Evolutionary conservation across 345 rosid species (phyloP).

Genomic region (Chamaenerion angustifolium): DNA sequence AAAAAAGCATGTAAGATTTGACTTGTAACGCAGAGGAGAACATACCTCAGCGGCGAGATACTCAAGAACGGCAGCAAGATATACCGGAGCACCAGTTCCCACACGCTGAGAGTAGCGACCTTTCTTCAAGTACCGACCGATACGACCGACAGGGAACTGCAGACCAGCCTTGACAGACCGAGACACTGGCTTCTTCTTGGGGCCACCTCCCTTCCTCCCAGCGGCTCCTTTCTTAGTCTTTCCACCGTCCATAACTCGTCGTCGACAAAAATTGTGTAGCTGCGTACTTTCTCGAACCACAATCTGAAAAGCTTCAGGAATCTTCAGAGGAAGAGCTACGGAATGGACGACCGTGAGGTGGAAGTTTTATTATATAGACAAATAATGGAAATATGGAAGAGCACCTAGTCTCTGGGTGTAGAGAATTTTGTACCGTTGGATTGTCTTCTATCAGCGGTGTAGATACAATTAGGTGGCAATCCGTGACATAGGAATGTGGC

Average conservation of each 20-base stretch:
- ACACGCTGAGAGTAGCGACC: constrained; percentile 27
- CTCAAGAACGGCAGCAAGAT: constrained; percentile 31
- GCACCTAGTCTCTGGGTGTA: constrained; percentile 4
- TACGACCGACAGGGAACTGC: constrained; percentile 27
- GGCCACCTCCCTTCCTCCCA: constrained; percentile 28
- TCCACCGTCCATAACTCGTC: neutral
- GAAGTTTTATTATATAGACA: constrained; percentile 4
- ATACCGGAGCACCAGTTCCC: constrained; percentile 27
- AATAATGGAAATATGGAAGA: neutral
- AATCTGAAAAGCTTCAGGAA: neutral
- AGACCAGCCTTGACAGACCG: constrained; percentile 27
- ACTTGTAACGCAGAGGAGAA: neutral
- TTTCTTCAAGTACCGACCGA: constrained; percentile 28
- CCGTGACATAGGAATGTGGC: constrained; percentile 6
- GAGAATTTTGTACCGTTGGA: constrained; percentile 11
- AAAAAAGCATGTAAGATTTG: too few relatives aligned
- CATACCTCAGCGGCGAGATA: constrained; percentile 28
- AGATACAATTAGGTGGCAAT: constrained; percentile 7
- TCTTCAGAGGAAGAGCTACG: neutral
- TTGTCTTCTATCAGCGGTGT: constrained; percentile 1
- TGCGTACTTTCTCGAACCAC: neutral
- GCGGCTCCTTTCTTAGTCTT: constrained; percentile 30
- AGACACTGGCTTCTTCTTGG: constrained; percentile 26
- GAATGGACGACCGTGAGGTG: neutral
- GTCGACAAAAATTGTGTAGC: too few relatives aligned